Base-by-base conservation (phyloP, 1,284 basidiomycete genomes). In the Golubevia sp. region DNA sequence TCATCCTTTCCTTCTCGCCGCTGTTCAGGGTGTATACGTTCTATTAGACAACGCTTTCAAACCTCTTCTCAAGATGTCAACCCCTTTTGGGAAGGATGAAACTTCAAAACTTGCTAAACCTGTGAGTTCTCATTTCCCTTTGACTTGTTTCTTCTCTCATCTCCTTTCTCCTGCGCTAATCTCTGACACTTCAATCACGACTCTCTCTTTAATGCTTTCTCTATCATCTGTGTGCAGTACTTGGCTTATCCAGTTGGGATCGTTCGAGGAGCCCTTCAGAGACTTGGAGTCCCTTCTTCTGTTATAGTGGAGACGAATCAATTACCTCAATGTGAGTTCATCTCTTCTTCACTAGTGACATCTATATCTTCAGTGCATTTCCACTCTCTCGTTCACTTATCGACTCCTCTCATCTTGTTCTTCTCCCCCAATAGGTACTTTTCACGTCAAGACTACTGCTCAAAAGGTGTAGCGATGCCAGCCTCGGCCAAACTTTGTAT, bases 41-140 rank as follows among this genome's bases (percentile, higher is more conserved):
- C 62, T 83, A 13, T 77, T 80, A 58, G 80, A 82, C 58, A 78
- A 77, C 30, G 49, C 65, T 18, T 80, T 83, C 58, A 61, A 63
- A 25, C 74, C 80, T 21, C 62, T 83, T 4, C 18, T 56, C 21
- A 58, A 67, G 7, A 58, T 76, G 24, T 70, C 68, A 5, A 68
- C 74, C 1, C 52, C 70, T 1, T 60, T 61, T 2, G 66, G 68
- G 1, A 49, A 59, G 2, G 61, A 59, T 5, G 67, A 67, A 49
- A 71, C 71, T 3, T 67, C 71, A 7, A 34, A 52, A 48, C 27
- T 49, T 27, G 11, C 59, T 6, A 61, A 61, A 56, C 21, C 59
- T 13, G 59, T 61, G 23, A 18, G 60, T 58, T 8, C 23, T 7
- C 50, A 13, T n/a, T n/a, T n/a, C n/a, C n/a, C n/a, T n/a, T 18